These are phyloP conservation scores for Fusarium foetens DNA, from an alignment of 2,329 filamentous ascomycete genomes.

Conservation along the genomic window DNA sequence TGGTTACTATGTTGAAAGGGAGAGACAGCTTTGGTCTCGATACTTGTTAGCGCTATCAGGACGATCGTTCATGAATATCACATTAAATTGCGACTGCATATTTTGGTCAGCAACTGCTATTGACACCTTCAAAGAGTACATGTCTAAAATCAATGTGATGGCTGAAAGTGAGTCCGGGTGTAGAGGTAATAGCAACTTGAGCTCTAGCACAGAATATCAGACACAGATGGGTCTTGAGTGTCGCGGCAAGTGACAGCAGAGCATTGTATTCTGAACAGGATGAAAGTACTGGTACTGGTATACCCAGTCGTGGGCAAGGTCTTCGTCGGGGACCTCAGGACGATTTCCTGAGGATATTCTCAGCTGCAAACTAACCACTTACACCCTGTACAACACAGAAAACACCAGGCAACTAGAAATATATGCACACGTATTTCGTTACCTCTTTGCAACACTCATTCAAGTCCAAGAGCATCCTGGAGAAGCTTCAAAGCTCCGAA, in stretches of 20 bases:
- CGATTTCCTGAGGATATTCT: rapidly evolving
- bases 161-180: not conserved
- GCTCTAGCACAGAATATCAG: not conserved
- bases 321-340: rapidly evolving
- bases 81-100: not conserved
- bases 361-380: not conserved
- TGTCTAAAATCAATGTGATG: not conserved
- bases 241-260: not conserved
- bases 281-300: not conserved
- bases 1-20: not conserved
- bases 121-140: not conserved
- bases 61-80: not conserved
- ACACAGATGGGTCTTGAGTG: too few species aligned
- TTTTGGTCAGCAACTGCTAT: not conserved
- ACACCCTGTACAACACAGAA: not conserved
- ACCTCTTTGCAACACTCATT: rapidly evolving
- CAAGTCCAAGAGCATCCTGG: not conserved
- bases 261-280: rapidly evolving
- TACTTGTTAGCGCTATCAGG: not conserved
- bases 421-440: too few species aligned
- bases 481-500: not conserved
- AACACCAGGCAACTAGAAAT: rapidly evolving
- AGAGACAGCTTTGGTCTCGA: not conserved
- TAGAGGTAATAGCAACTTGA: not conserved
- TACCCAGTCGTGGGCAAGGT: rapidly evolving